These are phyloP conservation scores for Panicum miliaceum DNA, from an alignment of 176 grass and related monocot genomes.

Conservation along the genomic window DNA sequence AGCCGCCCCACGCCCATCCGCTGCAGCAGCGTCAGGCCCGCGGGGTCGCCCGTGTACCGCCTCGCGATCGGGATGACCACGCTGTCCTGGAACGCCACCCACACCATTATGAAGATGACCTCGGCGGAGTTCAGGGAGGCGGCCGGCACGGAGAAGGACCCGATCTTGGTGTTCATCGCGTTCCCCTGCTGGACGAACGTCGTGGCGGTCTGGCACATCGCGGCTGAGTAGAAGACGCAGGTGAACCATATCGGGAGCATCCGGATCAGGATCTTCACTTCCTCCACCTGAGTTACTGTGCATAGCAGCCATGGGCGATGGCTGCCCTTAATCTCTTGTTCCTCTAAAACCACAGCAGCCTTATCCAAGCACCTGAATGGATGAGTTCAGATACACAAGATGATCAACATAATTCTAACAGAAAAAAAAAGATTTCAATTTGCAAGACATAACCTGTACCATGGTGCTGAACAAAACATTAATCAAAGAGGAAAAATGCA, in stretches of 20 bases:
- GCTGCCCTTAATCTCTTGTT: conserved; percentile 48
- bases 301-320: conserved; percentile 44
- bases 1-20: conserved; percentile 76
- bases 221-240: conserved; percentile 66
- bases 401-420: conserved; percentile 3
- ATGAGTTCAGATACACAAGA: conserved; percentile 16
- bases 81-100: conserved; percentile 68
- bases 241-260: conserved; percentile 88
- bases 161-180: conserved; percentile 63
- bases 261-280: conserved; percentile 84
- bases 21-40: conserved; percentile 74
- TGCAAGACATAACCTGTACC: not conserved
- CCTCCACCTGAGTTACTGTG: conserved; percentile 82
- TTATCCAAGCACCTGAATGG: conserved; percentile 75
- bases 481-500: not conserved
- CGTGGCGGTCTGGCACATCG: conserved; percentile 70
- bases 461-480: not conserved
- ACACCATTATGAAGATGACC: conserved; percentile 75
- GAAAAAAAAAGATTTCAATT: not conserved
- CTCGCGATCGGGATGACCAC: conserved; percentile 58
- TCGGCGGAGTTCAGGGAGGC: conserved; percentile 71
- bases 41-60: conserved; percentile 51
- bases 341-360: conserved; percentile 60
- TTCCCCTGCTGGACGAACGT: conserved; percentile 91
- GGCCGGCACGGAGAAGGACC: conserved; percentile 76